Evolutionary conservation across 257 asterid genomes (phyloP), one percentile per base, ranked within the genome.

Genomic region (Plantago ovata): DNA sequence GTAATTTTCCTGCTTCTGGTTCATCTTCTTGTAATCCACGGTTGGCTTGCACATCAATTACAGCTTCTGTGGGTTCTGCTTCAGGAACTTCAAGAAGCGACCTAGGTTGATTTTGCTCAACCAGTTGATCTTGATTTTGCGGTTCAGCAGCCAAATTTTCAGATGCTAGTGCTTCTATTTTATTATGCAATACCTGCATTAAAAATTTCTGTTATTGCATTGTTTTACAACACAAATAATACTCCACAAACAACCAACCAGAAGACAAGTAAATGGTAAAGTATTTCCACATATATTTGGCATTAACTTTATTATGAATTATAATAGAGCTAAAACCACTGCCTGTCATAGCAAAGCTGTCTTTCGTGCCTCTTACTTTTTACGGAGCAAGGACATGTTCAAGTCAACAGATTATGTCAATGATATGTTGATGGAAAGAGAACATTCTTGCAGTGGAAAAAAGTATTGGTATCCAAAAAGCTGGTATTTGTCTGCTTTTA

Each of bases 401-500:
- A 64, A 50, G 38, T 23, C 58, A 58, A 44, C 41, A 56, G 36
- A 57, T 20, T 23, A 53, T 47, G 33, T 10, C 47, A 42, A 53
- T 33, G 43, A 38, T 20, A 62, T 57, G 21, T 65, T 16, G 41
- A 48, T 57, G 52, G 33, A 57, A 56, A n/a, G n/a, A n/a, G 10
- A 48, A 71, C 75, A 65, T 77, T 78, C 91, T 50, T 72, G 70
- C 60, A 53, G 77, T 15, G 55, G 72, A 43, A 60, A 57, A 56
- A 56, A 58, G 50, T 63, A 66, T 28, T 46, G 11, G 60, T 70
- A 58, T 64, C 56, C 72, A 43, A 71, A 53, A 45, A 64, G 63
- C 57, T 42, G 36, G 43, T 38, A 63, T 55, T 63, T 71, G 64
- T 69, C 68, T 21, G 68, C 38, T 36, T 23, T 61, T 56, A 47